phyloP scores from a whole-genome alignment of 2,329 filamentous ascomycete genomes.

The Bertia moriformis region DNA sequence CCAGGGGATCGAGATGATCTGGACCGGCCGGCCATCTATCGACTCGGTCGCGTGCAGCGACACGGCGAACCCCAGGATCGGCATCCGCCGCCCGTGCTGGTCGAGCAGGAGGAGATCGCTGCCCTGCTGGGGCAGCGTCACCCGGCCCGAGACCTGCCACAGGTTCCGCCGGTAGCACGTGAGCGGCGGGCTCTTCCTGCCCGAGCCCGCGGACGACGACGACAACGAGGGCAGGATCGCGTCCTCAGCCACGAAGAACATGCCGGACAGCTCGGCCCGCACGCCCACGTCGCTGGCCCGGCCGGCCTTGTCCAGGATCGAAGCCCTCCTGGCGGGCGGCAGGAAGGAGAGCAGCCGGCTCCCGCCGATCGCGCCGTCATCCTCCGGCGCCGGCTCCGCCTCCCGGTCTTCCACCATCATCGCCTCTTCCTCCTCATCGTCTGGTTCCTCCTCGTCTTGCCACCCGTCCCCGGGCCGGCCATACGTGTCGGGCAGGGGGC shows the following conservation, averaged over 20 bases:
- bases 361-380: too few species aligned
- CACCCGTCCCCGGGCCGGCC: too few species aligned
- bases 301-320: slow-evolving; percentile 47
- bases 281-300: slow-evolving; percentile 50
- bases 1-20: slow-evolving; percentile 95
- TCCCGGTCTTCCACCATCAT: too few species aligned
- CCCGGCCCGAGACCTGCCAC: slow-evolving; percentile 83
- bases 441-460: too few species aligned
- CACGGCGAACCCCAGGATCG: slow-evolving; percentile 65
- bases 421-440: too few species aligned
- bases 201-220: slow-evolving; percentile 27
- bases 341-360: slow-evolving; percentile 9
- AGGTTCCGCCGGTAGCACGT: slow-evolving; percentile 91
- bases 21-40: slow-evolving; percentile 79
- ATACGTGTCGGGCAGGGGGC: too few species aligned
- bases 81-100: slow-evolving; percentile 66
- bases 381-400: too few species aligned
- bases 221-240: slow-evolving; percentile 39
- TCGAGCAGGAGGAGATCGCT: slow-evolving; percentile 53
- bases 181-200: slow-evolving; percentile 53
- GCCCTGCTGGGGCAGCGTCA: slow-evolving; percentile 62
- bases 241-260: slow-evolving; percentile 78
- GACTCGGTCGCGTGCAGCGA: slow-evolving; percentile 78
- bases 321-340: slow-evolving; percentile 33
- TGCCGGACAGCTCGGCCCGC: slow-evolving; percentile 67